These are phyloP conservation scores for Epichloe gansuensis DNA, from an alignment of 2,329 filamentous ascomycete genomes.

Conservation along the genomic window DNA sequence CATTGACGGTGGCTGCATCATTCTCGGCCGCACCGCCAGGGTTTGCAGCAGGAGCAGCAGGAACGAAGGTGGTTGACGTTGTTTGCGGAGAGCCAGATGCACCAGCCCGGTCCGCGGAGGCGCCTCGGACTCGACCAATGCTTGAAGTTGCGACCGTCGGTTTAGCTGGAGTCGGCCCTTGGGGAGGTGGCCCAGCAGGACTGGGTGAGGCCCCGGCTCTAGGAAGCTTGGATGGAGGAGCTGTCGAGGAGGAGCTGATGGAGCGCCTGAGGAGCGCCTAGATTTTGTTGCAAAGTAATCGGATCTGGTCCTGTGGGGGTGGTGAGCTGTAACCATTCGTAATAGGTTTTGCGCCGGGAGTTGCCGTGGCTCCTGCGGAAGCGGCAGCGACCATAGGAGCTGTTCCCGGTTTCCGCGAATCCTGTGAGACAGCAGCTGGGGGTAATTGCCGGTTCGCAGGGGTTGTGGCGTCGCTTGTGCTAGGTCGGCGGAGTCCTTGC, in stretches of 20 bases:
- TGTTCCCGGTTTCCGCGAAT: slow-evolving; percentile 1
- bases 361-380: slow-evolving; percentile 5
- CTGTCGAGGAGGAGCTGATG: slow-evolving; percentile 5
- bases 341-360: slow-evolving; percentile 21
- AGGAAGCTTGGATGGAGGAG: slow-evolving; percentile 25
- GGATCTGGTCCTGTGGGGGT: slow-evolving; percentile 28
- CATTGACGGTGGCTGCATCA: slow-evolving; percentile 44
- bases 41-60: slow-evolving; percentile 21
- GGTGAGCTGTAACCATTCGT: slow-evolving; percentile 30
- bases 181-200: slow-evolving; percentile 41
- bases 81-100: slow-evolving; percentile 25
- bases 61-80: neutral
- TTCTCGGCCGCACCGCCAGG: slow-evolving; percentile 20
- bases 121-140: slow-evolving; percentile 33
- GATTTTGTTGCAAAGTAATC: slow-evolving; percentile 19
- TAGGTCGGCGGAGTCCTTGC: slow-evolving; percentile 29
- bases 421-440: slow-evolving; percentile 12
- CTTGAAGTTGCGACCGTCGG: slow-evolving; percentile 30
- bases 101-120: slow-evolving; percentile 35
- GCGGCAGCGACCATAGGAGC: neutral
- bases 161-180: slow-evolving; percentile 38
- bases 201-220: slow-evolving; percentile 16
- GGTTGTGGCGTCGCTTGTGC: slow-evolving; percentile 23
- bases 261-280: slow-evolving; percentile 14
- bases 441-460: slow-evolving; percentile 22